Evolutionary conservation across 192 early-diverging fungal species (phyloP).

Genomic region (Coemansia sp.): DNA sequence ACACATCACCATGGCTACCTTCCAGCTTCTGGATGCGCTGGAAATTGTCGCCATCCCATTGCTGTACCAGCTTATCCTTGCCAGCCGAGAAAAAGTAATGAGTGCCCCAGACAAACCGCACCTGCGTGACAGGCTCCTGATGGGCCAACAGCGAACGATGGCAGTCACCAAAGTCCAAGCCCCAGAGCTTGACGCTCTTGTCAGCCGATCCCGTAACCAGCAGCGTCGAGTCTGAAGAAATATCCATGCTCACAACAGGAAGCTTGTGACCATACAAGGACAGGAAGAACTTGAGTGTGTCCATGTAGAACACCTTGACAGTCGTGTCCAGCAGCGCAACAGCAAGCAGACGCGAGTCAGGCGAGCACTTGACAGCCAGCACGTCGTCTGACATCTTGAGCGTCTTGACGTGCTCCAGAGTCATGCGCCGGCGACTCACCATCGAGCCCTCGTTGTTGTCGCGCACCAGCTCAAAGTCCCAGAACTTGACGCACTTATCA

Average conservation of each 20-base stretch:
- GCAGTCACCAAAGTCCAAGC: slow-evolving; percentile 99
- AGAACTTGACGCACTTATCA: slow-evolving; percentile 97
- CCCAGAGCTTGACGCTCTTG: slow-evolving; percentile 99
- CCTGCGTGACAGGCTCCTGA: slow-evolving; percentile 84
- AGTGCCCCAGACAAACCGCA: slow-evolving; percentile 89
- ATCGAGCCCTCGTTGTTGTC: slow-evolving; percentile 21
- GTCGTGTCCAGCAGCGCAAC: slow-evolving; percentile 91
- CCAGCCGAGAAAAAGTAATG: slow-evolving; percentile 93
- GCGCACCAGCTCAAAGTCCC: slow-evolving; percentile 84
- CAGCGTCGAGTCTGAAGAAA: slow-evolving; percentile 88
- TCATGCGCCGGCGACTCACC: slow-evolving; percentile 59
- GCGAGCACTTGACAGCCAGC: slow-evolving; percentile 78
- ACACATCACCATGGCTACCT: slow-evolving; percentile 91
- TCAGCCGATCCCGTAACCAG: slow-evolving; percentile 94
- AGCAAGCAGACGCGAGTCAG: slow-evolving; percentile 82
- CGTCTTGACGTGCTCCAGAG: slow-evolving; percentile 82
- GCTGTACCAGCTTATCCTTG: slow-evolving; percentile 88
- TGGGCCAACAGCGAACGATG: slow-evolving; percentile 92
- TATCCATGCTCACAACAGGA: slow-evolving; percentile 98
- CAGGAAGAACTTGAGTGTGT: slow-evolving; percentile 95
- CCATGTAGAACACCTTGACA: slow-evolving; percentile 95
- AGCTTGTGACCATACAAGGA: slow-evolving; percentile 98
- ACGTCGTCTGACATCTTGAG: slow-evolving; percentile 95
- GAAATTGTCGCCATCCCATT: slow-evolving; percentile 98
- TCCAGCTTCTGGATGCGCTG: slow-evolving; percentile 91